Evolutionary conservation across 2,329 filamentous ascomycete species (phyloP), one percentile per base, ranked within the genome.

Genomic region (Rugonectria rugulosa): DNA sequence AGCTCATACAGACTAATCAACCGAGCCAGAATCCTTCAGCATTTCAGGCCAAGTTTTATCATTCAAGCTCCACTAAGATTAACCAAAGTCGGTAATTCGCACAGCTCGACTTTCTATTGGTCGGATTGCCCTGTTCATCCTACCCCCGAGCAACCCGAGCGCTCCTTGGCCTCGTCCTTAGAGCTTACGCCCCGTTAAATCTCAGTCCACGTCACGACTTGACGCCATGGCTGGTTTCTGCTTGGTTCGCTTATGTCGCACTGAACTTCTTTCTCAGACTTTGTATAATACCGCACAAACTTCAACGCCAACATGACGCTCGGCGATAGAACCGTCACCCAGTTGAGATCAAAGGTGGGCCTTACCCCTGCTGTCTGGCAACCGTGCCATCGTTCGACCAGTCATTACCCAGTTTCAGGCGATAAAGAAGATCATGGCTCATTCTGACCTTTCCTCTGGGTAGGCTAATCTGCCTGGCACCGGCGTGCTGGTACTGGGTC

Each of bases 401-500:
- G 26, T n/a, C n/a, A n/a, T n/a, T n/a, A n/a, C n/a, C n/a, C n/a
- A n/a, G n/a, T n/a, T n/a, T n/a, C n/a, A n/a, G n/a, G n/a, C n/a
- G n/a, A n/a, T n/a, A n/a, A n/a, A n/a, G n/a, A n/a, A n/a, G n/a
- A n/a, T n/a, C n/a, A n/a, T n/a, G 31, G 14, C 42, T 53, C 20
- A 52, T 42, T 41, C 8, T 17, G 11, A 15, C 23, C 41, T 20
- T n/a, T n/a, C 19, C n/a, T 24, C 20, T 6, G 19, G 12, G 12
- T 38, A 60, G 58, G 21, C 23, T 21, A 60, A 52, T 10, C 32
- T 50, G 32, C 62, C 62, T 5, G 56, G 59, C 20, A 26, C 49
- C 21, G 55, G 51, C 31, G 37, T 65, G 27, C 27, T 57, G 24
- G 53, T 56, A 7, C 15, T 65, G 29, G 56, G 47, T 36, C 52